Conservation (phyloP, 768 basidiomycete genomes). For the Termitomyces sp. region DNA sequence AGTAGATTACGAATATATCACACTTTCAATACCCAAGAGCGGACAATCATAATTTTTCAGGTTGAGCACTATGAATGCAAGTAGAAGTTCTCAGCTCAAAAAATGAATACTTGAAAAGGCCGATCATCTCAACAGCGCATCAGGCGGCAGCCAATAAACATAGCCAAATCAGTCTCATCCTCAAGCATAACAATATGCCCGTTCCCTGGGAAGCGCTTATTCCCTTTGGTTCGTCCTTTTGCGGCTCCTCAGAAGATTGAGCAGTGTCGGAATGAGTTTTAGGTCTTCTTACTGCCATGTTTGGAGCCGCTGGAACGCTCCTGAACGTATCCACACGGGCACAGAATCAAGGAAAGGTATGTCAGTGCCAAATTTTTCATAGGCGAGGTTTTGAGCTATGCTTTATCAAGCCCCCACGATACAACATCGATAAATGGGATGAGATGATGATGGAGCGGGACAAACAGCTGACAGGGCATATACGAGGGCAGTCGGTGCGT, state of each 20-base stretch:
- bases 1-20: too few relatives aligned
- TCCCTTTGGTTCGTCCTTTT: slow-evolving; percentile 68
- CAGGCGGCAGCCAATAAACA: slow-evolving; percentile 3
- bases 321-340: slow-evolving; percentile 71
- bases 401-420: slow-evolving; percentile 64
- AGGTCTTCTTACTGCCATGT: slow-evolving; percentile 86
- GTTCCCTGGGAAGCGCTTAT: slow-evolving; percentile 97
- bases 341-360: slow-evolving; percentile 90
- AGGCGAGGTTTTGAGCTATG: not conserved
- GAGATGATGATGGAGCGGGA: slow-evolving; percentile 96
- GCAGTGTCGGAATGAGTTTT: slow-evolving; percentile 5
- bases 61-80: too few relatives aligned
- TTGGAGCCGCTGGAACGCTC: slow-evolving; percentile 86
- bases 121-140: not conserved
- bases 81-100: too few relatives aligned
- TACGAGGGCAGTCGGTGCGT: slow-evolving; percentile 81
- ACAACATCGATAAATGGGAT: slow-evolving; percentile 87
- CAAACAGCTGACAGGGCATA: slow-evolving; percentile 78
- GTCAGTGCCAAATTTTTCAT: not conserved
- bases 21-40: too few relatives aligned
- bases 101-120: too few relatives aligned
- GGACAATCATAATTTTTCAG: too few relatives aligned
- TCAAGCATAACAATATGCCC: slow-evolving; percentile 57
- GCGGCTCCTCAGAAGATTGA: not conserved
- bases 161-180: slow-evolving; percentile 8